Evolutionary conservation across 306 rosid genomes (phyloP).

Genomic region (Styphnolobium japonicum): DNA sequence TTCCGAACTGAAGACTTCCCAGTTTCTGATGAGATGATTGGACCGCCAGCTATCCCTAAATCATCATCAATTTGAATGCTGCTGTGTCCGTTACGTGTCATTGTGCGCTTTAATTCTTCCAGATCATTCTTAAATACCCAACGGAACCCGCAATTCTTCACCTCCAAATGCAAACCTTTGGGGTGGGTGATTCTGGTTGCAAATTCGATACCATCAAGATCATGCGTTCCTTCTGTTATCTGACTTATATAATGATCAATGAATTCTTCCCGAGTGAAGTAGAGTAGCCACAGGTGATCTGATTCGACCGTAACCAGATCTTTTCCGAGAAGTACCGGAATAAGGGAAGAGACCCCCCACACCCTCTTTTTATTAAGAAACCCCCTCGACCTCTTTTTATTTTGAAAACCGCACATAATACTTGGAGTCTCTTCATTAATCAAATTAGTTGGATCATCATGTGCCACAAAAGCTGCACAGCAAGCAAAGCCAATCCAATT

Average conservation of each 20-base stretch:
- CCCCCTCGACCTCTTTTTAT: no score
- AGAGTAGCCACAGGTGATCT: not conserved
- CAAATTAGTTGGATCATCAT: not conserved
- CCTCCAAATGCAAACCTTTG: not conserved
- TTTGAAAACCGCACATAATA: no score
- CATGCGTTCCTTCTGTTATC: not conserved
- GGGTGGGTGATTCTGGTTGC: fast-evolving
- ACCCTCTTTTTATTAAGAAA: no score
- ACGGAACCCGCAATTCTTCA: not conserved
- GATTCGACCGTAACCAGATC: not conserved
- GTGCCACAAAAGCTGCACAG: not conserved
- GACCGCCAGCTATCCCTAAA: no score
- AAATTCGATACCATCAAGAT: not conserved
- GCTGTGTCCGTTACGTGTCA: not conserved
- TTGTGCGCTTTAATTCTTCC: not conserved
- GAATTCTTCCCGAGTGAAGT: not conserved
- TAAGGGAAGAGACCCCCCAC: no score
- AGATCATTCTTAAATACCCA: not conserved
- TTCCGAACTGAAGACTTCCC: not conserved
- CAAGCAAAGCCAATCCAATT: not conserved
- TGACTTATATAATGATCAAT: fast-evolving
- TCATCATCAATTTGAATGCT: no score
- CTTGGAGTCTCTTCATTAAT: no score
- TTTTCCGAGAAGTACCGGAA: not conserved
- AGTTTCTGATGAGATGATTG: no score